These are phyloP conservation scores for Coemansia sp. DNA, from an alignment of 192 early-diverging fungal species.

Conservation along the genomic window DNA sequence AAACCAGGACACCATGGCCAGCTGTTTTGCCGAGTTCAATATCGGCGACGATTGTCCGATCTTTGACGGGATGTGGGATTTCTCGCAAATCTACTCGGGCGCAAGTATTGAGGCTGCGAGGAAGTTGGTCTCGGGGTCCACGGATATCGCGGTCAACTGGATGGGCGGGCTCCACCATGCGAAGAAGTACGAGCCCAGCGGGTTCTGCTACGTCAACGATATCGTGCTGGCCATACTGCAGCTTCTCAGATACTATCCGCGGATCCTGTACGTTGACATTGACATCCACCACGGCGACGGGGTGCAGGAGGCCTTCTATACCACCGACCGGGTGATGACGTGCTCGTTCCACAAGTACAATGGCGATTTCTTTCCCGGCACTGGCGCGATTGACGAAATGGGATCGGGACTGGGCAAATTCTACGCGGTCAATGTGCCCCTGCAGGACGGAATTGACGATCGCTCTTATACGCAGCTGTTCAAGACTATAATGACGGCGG, in stretches of 20 bases:
- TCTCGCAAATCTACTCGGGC: constrained; percentile 88
- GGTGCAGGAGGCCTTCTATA: constrained; percentile 93
- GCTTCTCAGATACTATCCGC: constrained; percentile 70
- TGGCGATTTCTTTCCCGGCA: constrained; percentile 95
- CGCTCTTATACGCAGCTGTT: constrained; percentile 68
- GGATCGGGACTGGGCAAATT: constrained; percentile 87
- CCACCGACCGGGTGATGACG: constrained; percentile 93
- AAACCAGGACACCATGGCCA: constrained; percentile 60
- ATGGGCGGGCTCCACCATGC: constrained; percentile 86
- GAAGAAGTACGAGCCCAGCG: constrained; percentile 82
- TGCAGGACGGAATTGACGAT: constrained; percentile 95
- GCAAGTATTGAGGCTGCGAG: constrained; percentile 90
- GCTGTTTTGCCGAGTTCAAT: constrained; percentile 73
- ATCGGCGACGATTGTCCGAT: constrained; percentile 98
- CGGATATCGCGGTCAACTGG: constrained; percentile 94
- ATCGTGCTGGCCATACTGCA: constrained; percentile 85
- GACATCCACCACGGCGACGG: constrained; percentile 95
- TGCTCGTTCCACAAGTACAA: constrained; percentile 94
- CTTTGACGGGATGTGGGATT: constrained; percentile 97
- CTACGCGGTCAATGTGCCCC: constrained; percentile 92
- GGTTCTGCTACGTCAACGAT: constrained; percentile 96
- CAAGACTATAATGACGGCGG: constrained; percentile 82
- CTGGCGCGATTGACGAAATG: constrained; percentile 86
- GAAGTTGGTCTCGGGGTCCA: constrained; percentile 74
- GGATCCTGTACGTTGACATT: constrained; percentile 93